These are phyloP conservation scores for Xanthoconium separans DNA, from an alignment of 1,284 basidiomycete species.

Conservation along the genomic window DNA sequence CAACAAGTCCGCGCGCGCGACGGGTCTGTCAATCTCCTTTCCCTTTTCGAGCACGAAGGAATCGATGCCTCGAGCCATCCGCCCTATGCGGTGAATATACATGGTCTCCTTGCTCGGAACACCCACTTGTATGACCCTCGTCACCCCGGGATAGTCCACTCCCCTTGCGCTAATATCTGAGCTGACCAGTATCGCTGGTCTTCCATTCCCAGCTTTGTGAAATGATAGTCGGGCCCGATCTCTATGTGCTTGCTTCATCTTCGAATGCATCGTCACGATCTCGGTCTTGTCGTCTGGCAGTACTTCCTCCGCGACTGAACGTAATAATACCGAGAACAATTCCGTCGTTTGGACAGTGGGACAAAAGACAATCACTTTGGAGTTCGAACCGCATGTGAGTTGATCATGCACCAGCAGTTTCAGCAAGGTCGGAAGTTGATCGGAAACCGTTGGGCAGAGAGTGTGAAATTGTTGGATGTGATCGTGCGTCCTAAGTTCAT, in stretches of 20 bases:
- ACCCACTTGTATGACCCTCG: constrained; percentile 92
- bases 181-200: constrained; percentile 71
- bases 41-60: constrained; percentile 41
- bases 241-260: constrained; percentile 56
- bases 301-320: constrained; percentile 44
- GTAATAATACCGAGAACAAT: constrained; percentile 67
- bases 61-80: constrained; percentile 81
- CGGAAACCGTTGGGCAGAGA: constrained; percentile 59
- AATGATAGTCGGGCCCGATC: constrained; percentile 17
- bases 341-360: constrained; percentile 89
- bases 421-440: constrained; percentile 81
- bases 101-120: constrained; percentile 70
- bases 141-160: constrained; percentile 89
- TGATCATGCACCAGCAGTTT: constrained; percentile 91
- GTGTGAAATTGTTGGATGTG: constrained; percentile 88
- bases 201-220: constrained; percentile 55
- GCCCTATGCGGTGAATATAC: constrained; percentile 91
- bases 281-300: constrained; percentile 52
- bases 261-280: constrained; percentile 88
- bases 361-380: constrained; percentile 88
- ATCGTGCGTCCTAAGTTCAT: constrained; percentile 52
- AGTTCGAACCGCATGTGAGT: constrained; percentile 64
- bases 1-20: constrained; percentile 75
- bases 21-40: background rate
- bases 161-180: constrained; percentile 92